Evolutionary conservation across 2,329 filamentous ascomycete genomes (phyloP).

Genomic region (Cercospora nicotianae): DNA sequence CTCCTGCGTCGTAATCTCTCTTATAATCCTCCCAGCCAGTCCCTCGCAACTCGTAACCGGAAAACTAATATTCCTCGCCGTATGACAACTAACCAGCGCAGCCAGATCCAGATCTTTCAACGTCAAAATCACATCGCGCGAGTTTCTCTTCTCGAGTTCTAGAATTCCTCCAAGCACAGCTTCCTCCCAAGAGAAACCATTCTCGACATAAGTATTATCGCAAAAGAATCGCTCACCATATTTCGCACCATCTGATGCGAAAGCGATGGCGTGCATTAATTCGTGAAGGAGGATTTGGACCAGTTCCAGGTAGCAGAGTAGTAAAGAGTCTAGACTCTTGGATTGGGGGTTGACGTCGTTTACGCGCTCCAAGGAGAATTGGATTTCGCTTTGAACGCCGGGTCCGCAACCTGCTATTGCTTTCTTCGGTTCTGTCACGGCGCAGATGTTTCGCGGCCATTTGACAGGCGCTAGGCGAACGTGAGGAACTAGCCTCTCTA

Average conservation of each 20-base stretch:
- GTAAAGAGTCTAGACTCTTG: neutral
- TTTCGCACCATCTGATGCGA: neutral
- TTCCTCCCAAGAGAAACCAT: conserved; percentile 7
- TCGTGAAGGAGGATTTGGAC: conserved; percentile 5
- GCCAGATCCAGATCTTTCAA: conserved; percentile 1
- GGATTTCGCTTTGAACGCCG: conserved; percentile 2
- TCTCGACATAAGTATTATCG: conserved; percentile 1
- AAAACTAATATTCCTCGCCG: conserved; percentile 1
- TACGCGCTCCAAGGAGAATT: neutral
- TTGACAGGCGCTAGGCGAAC: neutral
- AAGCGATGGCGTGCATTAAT: conserved; percentile 7
- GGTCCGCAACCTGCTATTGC: neutral
- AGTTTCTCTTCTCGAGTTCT: neutral
- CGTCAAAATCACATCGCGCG: neutral
- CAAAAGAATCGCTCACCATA: conserved; percentile 4
- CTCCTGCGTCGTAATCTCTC: neutral
- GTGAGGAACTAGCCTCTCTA: neutral
- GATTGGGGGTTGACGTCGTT: neutral
- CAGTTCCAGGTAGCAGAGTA: neutral
- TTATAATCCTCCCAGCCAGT: neutral
- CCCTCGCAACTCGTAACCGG: neutral
- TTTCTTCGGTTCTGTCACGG: neutral
- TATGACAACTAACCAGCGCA: neutral
- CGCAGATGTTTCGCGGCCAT: neutral
- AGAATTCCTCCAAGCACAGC: neutral